Evolutionary conservation across 176 grass and related monocot genomes (phyloP).

Genomic region (Metroxylon sagu): DNA sequence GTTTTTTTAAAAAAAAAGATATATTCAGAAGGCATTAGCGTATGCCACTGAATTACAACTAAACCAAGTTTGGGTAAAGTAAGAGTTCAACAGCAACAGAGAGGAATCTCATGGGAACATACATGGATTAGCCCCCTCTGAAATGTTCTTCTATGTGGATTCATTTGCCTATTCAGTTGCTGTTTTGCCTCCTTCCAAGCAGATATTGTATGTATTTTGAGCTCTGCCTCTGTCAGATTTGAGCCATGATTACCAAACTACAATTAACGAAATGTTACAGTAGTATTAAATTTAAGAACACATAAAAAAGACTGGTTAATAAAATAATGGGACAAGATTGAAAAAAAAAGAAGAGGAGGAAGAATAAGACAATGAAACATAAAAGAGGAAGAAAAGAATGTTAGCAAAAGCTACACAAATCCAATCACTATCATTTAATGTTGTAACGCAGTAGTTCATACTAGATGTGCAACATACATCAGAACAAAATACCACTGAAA

Average conservation of each 20-base stretch:
- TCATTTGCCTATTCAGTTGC: constrained; percentile 1
- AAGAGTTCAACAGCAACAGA: neutral
- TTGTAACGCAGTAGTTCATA: too few species aligned
- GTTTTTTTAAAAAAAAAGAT: neutral
- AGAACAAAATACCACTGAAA: too few species aligned
- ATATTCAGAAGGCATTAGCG: neutral
- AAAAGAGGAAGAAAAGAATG: too few species aligned
- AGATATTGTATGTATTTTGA: constrained; percentile 10
- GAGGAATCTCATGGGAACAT: neutral
- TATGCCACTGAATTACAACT: too few species aligned
- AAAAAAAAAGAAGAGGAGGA: too few species aligned
- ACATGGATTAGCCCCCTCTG: constrained; percentile 11
- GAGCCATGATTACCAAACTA: constrained; percentile 8
- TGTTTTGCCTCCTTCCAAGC: constrained; percentile 16
- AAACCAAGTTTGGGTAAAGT: neutral
- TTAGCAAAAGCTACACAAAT: too few species aligned
- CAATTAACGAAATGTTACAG: neutral
- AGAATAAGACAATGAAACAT: too few species aligned
- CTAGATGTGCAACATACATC: too few species aligned
- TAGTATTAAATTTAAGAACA: neutral
- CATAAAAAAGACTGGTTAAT: neutral
- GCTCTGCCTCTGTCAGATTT: constrained; percentile 13
- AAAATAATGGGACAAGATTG: neutral
- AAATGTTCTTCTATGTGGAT: neutral
- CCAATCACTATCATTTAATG: too few species aligned